A percentile compares a stretch with the other conserved stretches of the same genome.
Conservation (phyloP, 2,329 filamentous ascomycete genomes). For the Chaetothyriales sp. region DNA sequence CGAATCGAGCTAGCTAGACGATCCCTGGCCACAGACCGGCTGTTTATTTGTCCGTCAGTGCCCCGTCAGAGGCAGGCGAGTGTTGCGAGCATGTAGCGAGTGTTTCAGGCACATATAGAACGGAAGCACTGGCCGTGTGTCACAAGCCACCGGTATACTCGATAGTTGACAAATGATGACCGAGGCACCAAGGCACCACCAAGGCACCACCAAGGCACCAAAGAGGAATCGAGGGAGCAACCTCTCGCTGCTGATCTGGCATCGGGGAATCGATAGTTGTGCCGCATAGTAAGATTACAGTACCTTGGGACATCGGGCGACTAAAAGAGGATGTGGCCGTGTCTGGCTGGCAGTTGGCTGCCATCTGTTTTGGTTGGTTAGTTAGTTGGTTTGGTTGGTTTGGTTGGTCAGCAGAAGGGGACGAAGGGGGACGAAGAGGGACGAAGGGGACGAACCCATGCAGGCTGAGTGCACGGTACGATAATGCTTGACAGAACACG, state of each 20-base stretch:
- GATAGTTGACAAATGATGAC: neutral
- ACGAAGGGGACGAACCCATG: no score
- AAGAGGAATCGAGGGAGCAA: neutral
- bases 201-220: neutral
- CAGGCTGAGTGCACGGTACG: no score
- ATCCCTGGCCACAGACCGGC: neutral
- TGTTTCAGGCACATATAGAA: neutral
- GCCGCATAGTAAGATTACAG: neutral
- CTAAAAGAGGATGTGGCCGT: no score
- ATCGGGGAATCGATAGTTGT: neutral
- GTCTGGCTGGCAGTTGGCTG: no score
- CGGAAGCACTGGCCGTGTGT: neutral
- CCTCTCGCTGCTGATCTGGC: neutral
- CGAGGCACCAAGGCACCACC: neutral
- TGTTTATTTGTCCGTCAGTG: neutral
- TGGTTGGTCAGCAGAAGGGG: no score
- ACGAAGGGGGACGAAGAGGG: no score
- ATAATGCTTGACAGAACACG: neutral
- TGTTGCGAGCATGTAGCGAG: neutral
- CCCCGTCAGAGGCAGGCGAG: neutral
- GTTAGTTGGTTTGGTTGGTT: no score
- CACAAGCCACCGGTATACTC: neutral
- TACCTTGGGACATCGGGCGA: neutral
- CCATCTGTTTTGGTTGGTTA: no score
- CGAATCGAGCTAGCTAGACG: neutral